A percentile compares a stretch with the other conserved stretches of the same genome.
Evolutionary conservation across 306 rosid genomes (phyloP).

Genomic region (cucumber (Cucumis sativus)): DNA sequence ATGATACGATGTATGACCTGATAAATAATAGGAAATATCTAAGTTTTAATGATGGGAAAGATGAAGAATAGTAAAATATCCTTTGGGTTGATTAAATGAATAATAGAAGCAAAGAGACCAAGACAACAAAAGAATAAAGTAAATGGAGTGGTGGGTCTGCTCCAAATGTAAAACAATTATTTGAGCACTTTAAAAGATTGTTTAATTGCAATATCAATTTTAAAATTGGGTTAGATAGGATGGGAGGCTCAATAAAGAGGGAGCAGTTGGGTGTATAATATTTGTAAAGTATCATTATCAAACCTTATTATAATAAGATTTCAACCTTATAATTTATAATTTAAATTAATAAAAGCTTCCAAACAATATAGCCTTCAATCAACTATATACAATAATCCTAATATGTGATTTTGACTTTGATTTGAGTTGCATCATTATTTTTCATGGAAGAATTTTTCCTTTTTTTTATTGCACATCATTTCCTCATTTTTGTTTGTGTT

Average conservation of each 20-base stretch:
- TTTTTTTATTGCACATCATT: too few species aligned
- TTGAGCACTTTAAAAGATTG: neutral
- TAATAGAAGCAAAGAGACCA: neutral
- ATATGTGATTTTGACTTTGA: neutral
- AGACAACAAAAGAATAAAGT: neutral
- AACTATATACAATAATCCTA: neutral
- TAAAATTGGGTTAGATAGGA: constrained; percentile 1
- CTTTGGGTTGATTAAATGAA: neutral
- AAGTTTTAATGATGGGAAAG: neutral
- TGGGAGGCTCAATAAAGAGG: neutral
- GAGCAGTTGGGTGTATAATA: neutral
- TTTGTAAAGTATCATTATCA: neutral
- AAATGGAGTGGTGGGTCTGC: constrained; percentile 1
- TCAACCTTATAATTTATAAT: neutral
- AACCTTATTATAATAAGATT: neutral
- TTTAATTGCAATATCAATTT: neutral
- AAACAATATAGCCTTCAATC: neutral
- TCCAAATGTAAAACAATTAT: neutral
- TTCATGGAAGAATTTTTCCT: neutral
- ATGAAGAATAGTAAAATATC: neutral
- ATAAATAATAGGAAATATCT: neutral
- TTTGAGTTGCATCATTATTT: neutral
- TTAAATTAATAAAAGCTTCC: neutral
- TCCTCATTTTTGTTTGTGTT: too few species aligned
- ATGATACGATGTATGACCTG: too few species aligned